Conservation (phyloP, 1,284 basidiomycete species). For the Schizopora paradoxa region DNA sequence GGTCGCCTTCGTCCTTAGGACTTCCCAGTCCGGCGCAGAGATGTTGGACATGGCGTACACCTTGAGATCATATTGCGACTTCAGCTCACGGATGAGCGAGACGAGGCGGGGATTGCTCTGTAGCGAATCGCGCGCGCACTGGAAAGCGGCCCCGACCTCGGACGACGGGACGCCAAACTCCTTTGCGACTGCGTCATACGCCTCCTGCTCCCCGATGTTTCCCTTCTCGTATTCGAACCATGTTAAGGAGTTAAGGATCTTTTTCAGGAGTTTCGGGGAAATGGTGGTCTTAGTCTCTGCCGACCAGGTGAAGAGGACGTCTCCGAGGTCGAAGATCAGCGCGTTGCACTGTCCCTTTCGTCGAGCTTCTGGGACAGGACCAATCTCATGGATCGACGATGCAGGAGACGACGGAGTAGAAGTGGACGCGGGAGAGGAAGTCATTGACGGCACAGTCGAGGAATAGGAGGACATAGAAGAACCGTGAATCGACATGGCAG, state of each 20-base stretch:
- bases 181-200: constrained; percentile 38
- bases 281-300: constrained; percentile 42
- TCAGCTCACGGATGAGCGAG: constrained; percentile 42
- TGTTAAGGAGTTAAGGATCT: constrained; percentile 41
- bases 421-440: too few species aligned
- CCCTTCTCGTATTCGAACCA: constrained; percentile 57
- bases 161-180: constrained; percentile 37
- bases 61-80: constrained; percentile 32
- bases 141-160: constrained; percentile 40
- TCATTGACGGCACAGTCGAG: too few species aligned
- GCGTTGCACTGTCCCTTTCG: too few species aligned
- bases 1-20: constrained; percentile 35
- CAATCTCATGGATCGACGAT: too few species aligned
- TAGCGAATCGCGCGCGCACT: constrained; percentile 42
- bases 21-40: constrained; percentile 46
- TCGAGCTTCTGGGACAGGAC: too few species aligned
- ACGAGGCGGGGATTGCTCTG: constrained; percentile 41
- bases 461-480: too few species aligned
- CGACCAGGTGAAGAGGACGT: constrained; percentile 55
- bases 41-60: constrained; percentile 60
- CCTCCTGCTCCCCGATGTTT: constrained; percentile 39
- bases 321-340: constrained; percentile 34
- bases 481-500: too few species aligned
- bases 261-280: constrained; percentile 37
- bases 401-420: too few species aligned